Evolutionary conservation across 768 basidiomycete genomes (phyloP).

Genomic region (Mycena floridula): DNA sequence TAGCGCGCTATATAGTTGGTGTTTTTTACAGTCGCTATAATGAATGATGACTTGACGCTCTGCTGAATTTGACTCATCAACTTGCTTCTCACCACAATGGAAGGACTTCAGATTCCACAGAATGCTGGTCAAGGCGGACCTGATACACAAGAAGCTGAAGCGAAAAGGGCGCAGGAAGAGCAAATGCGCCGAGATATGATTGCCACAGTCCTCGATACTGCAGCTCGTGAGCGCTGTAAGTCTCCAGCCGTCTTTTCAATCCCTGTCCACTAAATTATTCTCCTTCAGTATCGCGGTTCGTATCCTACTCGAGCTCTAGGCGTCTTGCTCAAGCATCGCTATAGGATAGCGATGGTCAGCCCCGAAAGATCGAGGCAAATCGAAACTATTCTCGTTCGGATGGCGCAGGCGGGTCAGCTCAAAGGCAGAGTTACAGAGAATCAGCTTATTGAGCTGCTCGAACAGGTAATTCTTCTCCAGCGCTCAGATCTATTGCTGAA

Average conservation of each 20-base stretch:
- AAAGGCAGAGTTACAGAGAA: slow-evolving; percentile 70
- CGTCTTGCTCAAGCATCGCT: no score
- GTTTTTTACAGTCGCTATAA: no score
- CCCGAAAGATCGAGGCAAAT: slow-evolving; percentile 77
- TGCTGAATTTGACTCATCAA: no score
- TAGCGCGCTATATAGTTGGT: no score
- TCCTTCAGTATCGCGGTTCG: slow-evolving; percentile 3
- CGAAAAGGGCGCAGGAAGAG: slow-evolving; percentile 60
- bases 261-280: slow-evolving; percentile 1
- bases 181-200: slow-evolving; percentile 73
- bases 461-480: slow-evolving; percentile 55
- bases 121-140: slow-evolving; percentile 4
- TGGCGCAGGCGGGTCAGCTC: slow-evolving; percentile 82
- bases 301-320: background rate
- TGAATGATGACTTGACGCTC: no score
- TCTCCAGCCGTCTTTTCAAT: slow-evolving; percentile 8
- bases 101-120: slow-evolving; percentile 4
- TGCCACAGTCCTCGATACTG: slow-evolving; percentile 68
- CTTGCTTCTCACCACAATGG: no score
- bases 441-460: slow-evolving; percentile 79
- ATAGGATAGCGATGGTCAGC: slow-evolving; percentile 83
- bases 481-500: background rate
- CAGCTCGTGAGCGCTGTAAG: slow-evolving; percentile 77
- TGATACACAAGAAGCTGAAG: slow-evolving; percentile 42
- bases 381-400: slow-evolving; percentile 68